Percentiles rank a stretch among this genome's conserved stretches.
Conservation (phyloP, 2,329 filamentous ascomycete genomes). For the Ceratocystis harringtonii region DNA sequence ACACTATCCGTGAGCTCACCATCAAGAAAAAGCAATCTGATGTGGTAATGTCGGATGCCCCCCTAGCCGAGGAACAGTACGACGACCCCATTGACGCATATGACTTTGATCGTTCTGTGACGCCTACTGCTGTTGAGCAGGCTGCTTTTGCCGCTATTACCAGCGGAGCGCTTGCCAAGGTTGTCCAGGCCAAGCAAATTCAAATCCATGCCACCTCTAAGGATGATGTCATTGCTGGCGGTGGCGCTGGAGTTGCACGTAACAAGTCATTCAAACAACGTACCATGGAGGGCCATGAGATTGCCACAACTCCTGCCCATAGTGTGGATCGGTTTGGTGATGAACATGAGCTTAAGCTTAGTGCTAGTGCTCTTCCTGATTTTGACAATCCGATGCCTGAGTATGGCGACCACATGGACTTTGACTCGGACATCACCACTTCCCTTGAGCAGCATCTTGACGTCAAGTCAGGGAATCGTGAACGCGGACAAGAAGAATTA, state of each 20-base stretch:
- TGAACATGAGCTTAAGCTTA: constrained; percentile 35
- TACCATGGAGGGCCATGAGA: constrained; percentile 40
- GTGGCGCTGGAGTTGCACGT: constrained; percentile 36
- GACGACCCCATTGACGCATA: background rate
- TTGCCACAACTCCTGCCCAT: constrained; percentile 41
- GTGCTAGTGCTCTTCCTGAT: constrained; percentile 54
- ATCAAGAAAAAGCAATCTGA: constrained; percentile 12
- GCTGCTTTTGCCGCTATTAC: constrained; percentile 34
- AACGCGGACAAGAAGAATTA: constrained; percentile 10
- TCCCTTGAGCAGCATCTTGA: constrained; percentile 60
- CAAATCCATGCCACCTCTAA: constrained; percentile 21
- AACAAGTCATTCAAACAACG: constrained; percentile 54
- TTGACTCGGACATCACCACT: constrained; percentile 67
- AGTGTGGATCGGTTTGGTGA: constrained; percentile 44
- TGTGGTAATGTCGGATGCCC: constrained; percentile 7
- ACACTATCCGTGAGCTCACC: constrained; percentile 13
- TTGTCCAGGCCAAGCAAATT: constrained; percentile 33
- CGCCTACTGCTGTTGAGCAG: constrained; percentile 39
- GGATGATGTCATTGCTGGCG: constrained; percentile 19
- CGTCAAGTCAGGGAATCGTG: constrained; percentile 20
- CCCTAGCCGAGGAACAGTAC: background rate
- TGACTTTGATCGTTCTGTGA: constrained; percentile 23
- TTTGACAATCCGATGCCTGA: constrained; percentile 60
- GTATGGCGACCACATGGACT: constrained; percentile 48
- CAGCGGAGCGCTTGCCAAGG: constrained; percentile 38